A percentile compares a stretch with the other conserved stretches of the same genome.
Evolutionary conservation across 306 rosid species (phyloP).

Genomic region (Vachellia pachyceras): DNA sequence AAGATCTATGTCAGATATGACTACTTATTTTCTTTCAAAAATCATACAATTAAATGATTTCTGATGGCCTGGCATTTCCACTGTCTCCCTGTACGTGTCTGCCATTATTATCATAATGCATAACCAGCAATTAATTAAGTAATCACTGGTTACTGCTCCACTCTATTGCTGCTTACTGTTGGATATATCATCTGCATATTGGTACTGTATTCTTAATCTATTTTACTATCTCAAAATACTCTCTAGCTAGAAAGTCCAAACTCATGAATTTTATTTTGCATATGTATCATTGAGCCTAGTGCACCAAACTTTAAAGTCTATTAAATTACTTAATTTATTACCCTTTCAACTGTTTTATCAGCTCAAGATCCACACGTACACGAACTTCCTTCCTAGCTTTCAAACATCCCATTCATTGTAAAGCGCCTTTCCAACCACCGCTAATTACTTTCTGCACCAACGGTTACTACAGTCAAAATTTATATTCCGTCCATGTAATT

Average conservation of each 20-base stretch:
- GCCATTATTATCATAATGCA: constrained; percentile 36
- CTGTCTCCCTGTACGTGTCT: constrained; percentile 24
- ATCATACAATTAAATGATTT: not conserved
- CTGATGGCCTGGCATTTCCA: not conserved
- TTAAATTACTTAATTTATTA: not conserved
- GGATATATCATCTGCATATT: not conserved
- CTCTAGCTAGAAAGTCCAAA: not conserved
- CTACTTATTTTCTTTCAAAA: not conserved
- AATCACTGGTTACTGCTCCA: not conserved
- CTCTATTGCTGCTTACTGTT: constrained; percentile 19
- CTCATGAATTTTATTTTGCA: not conserved
- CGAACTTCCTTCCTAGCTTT: not conserved
- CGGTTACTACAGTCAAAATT: not conserved
- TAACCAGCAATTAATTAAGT: constrained; percentile 19
- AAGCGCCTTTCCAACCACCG: not conserved
- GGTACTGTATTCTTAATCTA: too few relatives aligned
- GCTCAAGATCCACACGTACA: not conserved
- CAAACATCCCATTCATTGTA: not conserved
- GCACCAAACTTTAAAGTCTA: not conserved
- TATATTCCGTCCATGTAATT: too few relatives aligned
- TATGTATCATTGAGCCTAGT: not conserved
- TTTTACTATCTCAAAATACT: too few relatives aligned
- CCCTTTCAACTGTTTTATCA: constrained; percentile 21
- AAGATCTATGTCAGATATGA: not conserved
- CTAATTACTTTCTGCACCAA: not conserved